phyloP scores from a whole-genome alignment of 75 land plant species.

The Gnetum montanum region DNA sequence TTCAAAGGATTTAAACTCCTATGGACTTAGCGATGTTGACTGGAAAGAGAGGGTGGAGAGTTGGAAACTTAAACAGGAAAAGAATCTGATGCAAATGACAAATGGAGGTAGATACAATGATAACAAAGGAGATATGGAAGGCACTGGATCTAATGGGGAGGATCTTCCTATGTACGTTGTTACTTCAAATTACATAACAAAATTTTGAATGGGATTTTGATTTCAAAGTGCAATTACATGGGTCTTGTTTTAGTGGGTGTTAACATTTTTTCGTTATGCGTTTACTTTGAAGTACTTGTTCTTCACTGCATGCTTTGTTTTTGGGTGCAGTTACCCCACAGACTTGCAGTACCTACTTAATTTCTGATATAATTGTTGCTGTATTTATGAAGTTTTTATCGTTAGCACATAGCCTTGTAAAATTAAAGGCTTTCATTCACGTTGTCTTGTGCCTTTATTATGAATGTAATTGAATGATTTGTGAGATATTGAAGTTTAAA shows the following conservation, averaged over 20 bases:
- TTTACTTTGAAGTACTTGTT: background rate
- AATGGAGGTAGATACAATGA: conserved; percentile 39
- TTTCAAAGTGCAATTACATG: too few relatives aligned
- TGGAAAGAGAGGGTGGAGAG: conserved; percentile 91
- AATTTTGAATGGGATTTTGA: background rate
- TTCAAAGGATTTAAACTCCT: conserved; percentile 73
- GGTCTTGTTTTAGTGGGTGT: too few relatives aligned
- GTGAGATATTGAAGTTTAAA: background rate
- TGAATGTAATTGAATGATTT: background rate
- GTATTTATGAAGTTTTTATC: background rate
- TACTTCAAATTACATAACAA: background rate
- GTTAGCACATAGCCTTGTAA: background rate
- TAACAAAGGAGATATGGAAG: conserved; percentile 67
- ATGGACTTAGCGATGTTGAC: conserved; percentile 78
- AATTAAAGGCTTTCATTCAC: background rate
- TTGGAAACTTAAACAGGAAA: conserved; percentile 80
- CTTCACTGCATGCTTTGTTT: background rate
- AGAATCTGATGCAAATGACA: conserved; percentile 45
- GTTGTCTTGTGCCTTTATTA: background rate
- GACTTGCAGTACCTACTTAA: background rate
- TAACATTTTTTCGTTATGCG: too few relatives aligned
- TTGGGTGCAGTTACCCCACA: background rate
- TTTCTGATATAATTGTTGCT: background rate
- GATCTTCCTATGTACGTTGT: conserved; percentile 58
- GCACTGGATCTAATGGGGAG: conserved; percentile 75